Evolutionary conservation across 2,329 filamentous ascomycete genomes (phyloP), one percentile per base, ranked within the genome.

Genomic region (Aspergillus phoenicis): DNA sequence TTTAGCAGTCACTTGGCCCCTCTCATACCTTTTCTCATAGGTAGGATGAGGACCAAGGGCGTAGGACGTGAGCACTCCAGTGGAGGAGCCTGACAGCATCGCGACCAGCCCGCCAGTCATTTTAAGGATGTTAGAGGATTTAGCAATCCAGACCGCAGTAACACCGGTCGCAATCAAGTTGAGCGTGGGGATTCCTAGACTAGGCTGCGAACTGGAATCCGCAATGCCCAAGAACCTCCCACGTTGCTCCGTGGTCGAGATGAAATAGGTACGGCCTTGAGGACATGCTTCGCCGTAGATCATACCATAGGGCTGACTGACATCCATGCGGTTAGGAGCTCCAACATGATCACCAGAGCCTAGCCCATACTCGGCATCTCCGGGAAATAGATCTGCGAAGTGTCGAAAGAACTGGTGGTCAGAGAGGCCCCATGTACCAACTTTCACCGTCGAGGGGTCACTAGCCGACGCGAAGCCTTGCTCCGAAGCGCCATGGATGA

Each of bases 61-160:
- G 77, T 95, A 97, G 0, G 91, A 84, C 0, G 91, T 91, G 43
- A 98, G 83, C 2, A 97, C 83, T 43, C 94, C 94, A 8, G 91
- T 83, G 3, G 93, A 91, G 20, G 93, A 95, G 5, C 92, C 94
- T 47, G 87, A 88, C 70, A 98, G 78, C 68, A 97, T 91, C 4
- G 92, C 93, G 58, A 96, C 80, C 72, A 95, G 82, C 5, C 90
- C 91, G 62, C 90, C 85, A 0, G 93, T 96, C 59, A 88, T 81
- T 8, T 85, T 83, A 11, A 90, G 87, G 30, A 97, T 84, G 4
- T 85, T 82, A 8, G 86, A 80, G 1, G 91, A 90, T 72, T 97
- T 98, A 38, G 93, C 91, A 65, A 97, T 89, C 94, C 94, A 98
- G 3, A 96, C 87, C 43, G 89, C 87, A 66, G 87, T 91, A 17